Conservation (phyloP, 768 basidiomycete species). For the Suillus bovinus region DNA sequence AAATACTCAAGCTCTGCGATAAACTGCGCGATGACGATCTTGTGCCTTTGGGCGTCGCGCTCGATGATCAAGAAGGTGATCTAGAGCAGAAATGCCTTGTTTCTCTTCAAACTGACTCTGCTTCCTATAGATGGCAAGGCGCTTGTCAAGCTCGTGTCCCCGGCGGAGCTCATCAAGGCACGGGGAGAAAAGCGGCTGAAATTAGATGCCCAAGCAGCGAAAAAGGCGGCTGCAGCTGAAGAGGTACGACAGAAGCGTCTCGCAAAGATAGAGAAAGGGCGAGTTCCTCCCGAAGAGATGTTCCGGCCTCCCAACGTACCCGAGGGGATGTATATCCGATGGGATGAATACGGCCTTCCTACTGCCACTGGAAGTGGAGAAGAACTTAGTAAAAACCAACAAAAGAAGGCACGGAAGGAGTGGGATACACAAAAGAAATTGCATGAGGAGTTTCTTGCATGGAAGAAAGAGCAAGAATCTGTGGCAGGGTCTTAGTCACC, state of each 20-base stretch:
- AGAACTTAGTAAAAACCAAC: slow-evolving; percentile 78
- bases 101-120: slow-evolving; percentile 1
- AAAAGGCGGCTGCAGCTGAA: slow-evolving; percentile 71
- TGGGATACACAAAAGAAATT: slow-evolving; percentile 72
- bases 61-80: slow-evolving; percentile 94
- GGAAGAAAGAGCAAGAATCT: slow-evolving; percentile 34
- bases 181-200: slow-evolving; percentile 87
- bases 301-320: slow-evolving; percentile 82
- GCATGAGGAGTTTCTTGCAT: slow-evolving; percentile 74
- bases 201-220: slow-evolving; percentile 72
- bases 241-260: slow-evolving; percentile 66
- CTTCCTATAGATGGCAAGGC: slow-evolving; percentile 79
- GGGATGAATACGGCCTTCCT: slow-evolving; percentile 86
- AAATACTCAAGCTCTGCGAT: slow-evolving; percentile 87
- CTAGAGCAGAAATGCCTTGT: slow-evolving; percentile 8
- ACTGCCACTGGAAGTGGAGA: slow-evolving; percentile 82
- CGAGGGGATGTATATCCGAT: slow-evolving; percentile 74
- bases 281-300: slow-evolving; percentile 68
- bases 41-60: slow-evolving; percentile 90
- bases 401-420: slow-evolving; percentile 78
- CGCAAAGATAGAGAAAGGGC: slow-evolving; percentile 85
- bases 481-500: background rate
- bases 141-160: slow-evolving; percentile 87
- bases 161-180: slow-evolving; percentile 76
- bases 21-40: slow-evolving; percentile 87